Conservation (phyloP, 176 grass and related monocot genomes). For the Rhynchospora pubera region DNA sequence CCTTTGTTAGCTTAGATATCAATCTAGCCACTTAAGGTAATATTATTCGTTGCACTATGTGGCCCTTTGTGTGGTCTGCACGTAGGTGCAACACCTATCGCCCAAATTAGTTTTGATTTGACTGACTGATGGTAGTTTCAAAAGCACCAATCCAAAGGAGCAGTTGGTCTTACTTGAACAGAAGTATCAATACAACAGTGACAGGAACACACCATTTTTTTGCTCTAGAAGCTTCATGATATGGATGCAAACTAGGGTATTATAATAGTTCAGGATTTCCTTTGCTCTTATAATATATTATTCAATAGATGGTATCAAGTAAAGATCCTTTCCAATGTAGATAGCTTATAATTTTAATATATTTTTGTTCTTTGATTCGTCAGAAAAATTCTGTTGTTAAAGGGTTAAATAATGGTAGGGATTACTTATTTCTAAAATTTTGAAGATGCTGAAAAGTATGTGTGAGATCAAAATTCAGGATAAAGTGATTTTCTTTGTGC, state of each 20-base stretch:
- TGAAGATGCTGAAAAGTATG: background rate
- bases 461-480: background rate
- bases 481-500: background rate
- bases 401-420: background rate
- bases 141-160: no score
- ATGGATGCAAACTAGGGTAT: no score
- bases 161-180: background rate
- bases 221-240: background rate
- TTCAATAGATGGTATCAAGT: background rate
- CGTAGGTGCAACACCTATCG: no score
- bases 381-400: background rate
- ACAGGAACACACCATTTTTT: background rate
- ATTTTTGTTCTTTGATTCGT: background rate
- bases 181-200: background rate
- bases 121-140: no score
- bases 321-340: background rate
- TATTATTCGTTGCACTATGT: no score
- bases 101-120: no score
- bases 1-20: no score
- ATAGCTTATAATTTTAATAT: background rate
- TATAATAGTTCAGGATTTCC: no score
- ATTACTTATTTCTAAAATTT: background rate
- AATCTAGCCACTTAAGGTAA: no score
- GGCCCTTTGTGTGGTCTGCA: no score
- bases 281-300: background rate